Percentiles rank a stretch among this genome's conserved stretches.
These are phyloP conservation scores for Lasiosphaeria ovina DNA, from an alignment of 495 filamentous ascomycete species.

Conservation along the genomic window DNA sequence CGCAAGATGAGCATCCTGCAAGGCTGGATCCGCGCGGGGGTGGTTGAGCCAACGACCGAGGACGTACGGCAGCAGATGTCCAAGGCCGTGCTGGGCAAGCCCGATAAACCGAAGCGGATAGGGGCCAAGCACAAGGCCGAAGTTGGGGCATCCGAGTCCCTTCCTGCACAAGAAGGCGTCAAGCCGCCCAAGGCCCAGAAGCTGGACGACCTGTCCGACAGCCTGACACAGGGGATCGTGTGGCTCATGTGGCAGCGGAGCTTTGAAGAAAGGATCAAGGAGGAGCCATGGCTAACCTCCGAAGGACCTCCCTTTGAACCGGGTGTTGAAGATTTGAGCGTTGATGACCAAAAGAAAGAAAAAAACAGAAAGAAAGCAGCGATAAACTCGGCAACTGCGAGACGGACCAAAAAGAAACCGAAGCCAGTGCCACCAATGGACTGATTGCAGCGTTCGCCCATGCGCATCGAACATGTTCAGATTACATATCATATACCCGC, in stretches of 20 bases:
- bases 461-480: no score
- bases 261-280: constrained; percentile 43
- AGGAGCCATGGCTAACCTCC: not conserved
- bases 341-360: not conserved
- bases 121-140: no score
- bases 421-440: no score
- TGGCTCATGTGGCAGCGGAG: constrained; percentile 85
- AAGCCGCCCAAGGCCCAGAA: constrained; percentile 47
- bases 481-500: no score
- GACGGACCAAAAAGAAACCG: constrained; percentile 10
- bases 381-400: not conserved
- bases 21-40: constrained; percentile 1
- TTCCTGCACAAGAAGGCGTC: constrained; percentile 6
- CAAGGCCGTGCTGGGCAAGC: no score
- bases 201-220: constrained; percentile 89
- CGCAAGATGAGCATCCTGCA: constrained; percentile 26
- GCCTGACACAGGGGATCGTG: constrained; percentile 78
- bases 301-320: not conserved
- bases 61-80: no score
- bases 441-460: no score
- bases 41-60: no score
- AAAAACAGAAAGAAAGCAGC: not conserved
- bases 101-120: no score
- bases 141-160: no score
- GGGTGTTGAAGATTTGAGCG: no score